Evolutionary conservation across 331 rosid genomes (phyloP), one percentile per base, ranked within the genome.

Genomic region (Quercus lobata): DNA sequence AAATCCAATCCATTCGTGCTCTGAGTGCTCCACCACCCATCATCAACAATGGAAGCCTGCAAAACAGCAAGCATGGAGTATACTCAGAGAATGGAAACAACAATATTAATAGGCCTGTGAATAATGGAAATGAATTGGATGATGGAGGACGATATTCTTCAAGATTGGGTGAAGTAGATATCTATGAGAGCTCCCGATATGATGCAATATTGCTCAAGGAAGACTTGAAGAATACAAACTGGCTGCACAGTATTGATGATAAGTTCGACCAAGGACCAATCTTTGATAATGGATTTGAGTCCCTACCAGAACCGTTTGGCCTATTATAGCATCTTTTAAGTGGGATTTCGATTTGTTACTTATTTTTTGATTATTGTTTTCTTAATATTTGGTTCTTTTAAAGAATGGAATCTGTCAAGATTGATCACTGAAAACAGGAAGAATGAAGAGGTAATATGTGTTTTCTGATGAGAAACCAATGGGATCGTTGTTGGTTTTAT

Each of bases 221-320:
- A 84, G 99, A 95, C 84, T 84, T 89, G 88, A 95, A 87, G 87
- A 93, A 84, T 66, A 95, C 98, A 57, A 86, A 87, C 73, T 95
- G 99, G 99, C 88, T 95, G 78, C 99, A 79, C 71, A 83, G 96
- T 80, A 84, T 74, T 69, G 98, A 95, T 80, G 96, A 91, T 74
- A 87, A 84, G 87, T 83, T 84, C 37, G 99, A 93, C 78, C 82
- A 83, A 77, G 92, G 88, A n/a, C 83, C 96, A 18, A 71, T 95
- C 80, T 95, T 95, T 81, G 99, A 93, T 79, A 84, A 85, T 25
- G 96, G 99, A 80, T 93, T 93, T 81, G 99, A 91, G 86, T 71
- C 88, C 81, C 88, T 95, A 76, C 98, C 99, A 10, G 99, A 95
- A 78, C 99, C 99, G 41, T 95, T 91, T 79, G 94, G 94, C 52